Percentiles rank a stretch among this genome's conserved stretches.
These are phyloP conservation scores for Alisma plantagoaquatica DNA, from an alignment of 106 monocot genomes.

Conservation along the genomic window DNA sequence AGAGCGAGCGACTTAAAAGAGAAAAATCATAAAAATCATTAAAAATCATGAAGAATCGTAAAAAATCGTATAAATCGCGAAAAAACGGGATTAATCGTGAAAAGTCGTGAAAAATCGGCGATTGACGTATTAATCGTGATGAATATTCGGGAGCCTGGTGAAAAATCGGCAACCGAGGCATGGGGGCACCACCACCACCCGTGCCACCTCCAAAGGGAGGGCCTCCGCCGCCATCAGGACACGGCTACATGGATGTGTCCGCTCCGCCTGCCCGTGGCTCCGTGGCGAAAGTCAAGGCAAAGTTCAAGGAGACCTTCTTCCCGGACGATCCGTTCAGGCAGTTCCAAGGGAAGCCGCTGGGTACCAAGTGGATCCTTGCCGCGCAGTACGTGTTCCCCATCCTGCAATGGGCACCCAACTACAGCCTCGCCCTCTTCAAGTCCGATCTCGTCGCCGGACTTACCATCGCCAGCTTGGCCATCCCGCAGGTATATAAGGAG, in stretches of 20 bases:
- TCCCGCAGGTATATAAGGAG: constrained; percentile 45
- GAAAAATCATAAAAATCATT: no score
- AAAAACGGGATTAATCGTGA: no score
- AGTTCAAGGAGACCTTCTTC: constrained; percentile 87
- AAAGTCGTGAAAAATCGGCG: no score
- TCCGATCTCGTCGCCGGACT: constrained; percentile 80
- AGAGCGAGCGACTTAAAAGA: no score
- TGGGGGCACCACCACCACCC: no score
- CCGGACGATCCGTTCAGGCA: constrained; percentile 75
- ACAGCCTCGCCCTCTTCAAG: constrained; percentile 62
- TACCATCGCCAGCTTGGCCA: constrained; percentile 90
- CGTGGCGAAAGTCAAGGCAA: constrained; percentile 37
- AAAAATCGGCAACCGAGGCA: no score
- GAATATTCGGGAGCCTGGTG: no score
- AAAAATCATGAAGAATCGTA: no score
- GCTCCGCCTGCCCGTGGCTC: constrained; percentile 39
- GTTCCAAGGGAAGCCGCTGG: constrained; percentile 39
- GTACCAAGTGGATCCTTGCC: constrained; percentile 34
- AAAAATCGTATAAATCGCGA: no score
- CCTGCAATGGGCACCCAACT: constrained; percentile 52
- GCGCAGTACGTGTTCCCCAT: constrained; percentile 67
- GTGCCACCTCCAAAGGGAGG: no score
- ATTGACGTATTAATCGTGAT: no score
- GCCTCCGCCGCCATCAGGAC: no score
- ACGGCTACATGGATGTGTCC: constrained; percentile 26